Percentiles rank a stretch among this genome's conserved stretches.
Evolutionary conservation across 257 asterid genomes (phyloP).

Genomic region (Nicotiana noctiflora): DNA sequence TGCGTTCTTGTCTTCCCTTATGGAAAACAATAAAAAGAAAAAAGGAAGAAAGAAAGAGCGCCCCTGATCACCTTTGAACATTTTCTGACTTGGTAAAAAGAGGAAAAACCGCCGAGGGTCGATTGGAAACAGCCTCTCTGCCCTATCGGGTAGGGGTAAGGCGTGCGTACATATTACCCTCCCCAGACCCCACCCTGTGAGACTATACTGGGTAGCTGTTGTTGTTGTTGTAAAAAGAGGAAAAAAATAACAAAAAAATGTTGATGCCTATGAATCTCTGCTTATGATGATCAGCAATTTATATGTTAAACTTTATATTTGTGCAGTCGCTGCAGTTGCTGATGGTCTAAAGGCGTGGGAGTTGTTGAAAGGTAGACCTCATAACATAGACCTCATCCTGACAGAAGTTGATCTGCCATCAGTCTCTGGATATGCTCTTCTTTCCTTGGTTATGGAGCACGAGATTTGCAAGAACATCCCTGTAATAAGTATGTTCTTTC

Average conservation of each 20-base stretch:
- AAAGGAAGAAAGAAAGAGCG: background rate
- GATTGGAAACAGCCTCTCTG: no score
- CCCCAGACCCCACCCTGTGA: no score
- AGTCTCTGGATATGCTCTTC: constrained; percentile 97
- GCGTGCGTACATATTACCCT: no score
- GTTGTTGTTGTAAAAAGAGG: background rate
- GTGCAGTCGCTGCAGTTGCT: constrained; percentile 77
- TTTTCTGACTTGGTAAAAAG: background rate
- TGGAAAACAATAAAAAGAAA: background rate
- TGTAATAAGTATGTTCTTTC: constrained; percentile 68
- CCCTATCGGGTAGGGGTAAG: no score
- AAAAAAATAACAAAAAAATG: background rate
- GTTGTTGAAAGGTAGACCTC: constrained; percentile 55
- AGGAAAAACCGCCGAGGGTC: no score
- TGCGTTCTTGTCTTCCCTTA: background rate
- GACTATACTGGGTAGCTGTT: no score
- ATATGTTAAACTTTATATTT: background rate
- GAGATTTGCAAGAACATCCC: constrained; percentile 86
- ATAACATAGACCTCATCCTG: constrained; percentile 67
- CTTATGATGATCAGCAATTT: background rate
- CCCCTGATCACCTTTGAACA: background rate
- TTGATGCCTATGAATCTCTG: background rate
- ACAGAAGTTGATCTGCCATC: constrained; percentile 92
- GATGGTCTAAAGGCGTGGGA: constrained; percentile 99
- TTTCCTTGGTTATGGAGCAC: constrained; percentile 87